phyloP scores from a whole-genome alignment of 2,329 filamentous ascomycete genomes.

The Verticillium albo-atrum region DNA sequence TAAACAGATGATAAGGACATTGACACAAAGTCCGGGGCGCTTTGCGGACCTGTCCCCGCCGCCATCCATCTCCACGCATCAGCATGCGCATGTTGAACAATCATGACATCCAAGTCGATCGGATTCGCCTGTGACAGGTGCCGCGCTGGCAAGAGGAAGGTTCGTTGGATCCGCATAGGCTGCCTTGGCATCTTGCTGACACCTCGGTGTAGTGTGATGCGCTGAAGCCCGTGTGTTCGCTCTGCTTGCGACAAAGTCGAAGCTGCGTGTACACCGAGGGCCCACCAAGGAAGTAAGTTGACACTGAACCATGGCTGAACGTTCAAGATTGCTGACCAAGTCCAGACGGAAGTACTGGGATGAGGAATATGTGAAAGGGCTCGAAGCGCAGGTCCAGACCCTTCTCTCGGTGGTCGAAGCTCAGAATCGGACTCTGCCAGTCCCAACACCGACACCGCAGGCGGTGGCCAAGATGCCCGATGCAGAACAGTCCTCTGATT shows the following conservation, averaged over 20 bases:
- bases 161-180: neutral
- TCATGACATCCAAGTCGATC: constrained; percentile 8
- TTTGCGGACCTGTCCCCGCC: too few relatives aligned
- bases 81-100: neutral
- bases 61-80: neutral
- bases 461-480: neutral
- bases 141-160: constrained; percentile 9
- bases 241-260: constrained; percentile 10
- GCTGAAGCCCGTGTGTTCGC: constrained; percentile 11
- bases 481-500: too few relatives aligned
- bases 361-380: constrained; percentile 13
- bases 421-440: neutral
- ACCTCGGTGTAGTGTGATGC: constrained; percentile 10
- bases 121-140: constrained; percentile 10
- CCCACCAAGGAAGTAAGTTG: constrained; percentile 4
- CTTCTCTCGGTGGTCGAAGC: constrained; percentile 10
- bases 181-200: neutral
- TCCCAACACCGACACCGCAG: neutral
- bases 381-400: constrained; percentile 12
- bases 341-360: constrained; percentile 14
- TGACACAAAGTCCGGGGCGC: too few relatives aligned
- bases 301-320: neutral
- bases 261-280: constrained; percentile 10
- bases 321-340: neutral
- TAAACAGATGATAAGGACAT: too few relatives aligned